Evolutionary conservation across 2,329 filamentous ascomycete species (phyloP).

Genomic region (Colletotrichum orchidophilum): DNA sequence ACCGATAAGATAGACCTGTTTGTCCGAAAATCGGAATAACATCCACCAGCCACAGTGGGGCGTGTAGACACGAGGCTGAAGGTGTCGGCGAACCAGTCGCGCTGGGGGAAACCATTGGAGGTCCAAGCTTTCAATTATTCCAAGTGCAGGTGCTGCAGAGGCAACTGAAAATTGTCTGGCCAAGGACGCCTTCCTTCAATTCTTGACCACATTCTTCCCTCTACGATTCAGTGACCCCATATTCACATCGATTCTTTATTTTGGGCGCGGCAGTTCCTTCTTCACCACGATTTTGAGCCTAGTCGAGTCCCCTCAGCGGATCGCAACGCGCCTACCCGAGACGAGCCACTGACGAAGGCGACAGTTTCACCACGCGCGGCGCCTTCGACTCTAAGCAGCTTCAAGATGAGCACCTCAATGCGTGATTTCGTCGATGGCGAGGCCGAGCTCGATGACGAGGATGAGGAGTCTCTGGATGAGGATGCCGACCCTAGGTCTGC

Average conservation of each 20-base stretch:
- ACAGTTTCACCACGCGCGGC: constrained; percentile 4
- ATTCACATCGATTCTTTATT: not conserved
- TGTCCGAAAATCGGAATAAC: constrained; percentile 1
- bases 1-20: constrained; percentile 17
- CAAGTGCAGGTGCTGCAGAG: constrained; percentile 9
- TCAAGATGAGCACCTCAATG: constrained; percentile 69
- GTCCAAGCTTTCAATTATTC: constrained; percentile 34
- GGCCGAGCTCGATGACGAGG: constrained; percentile 86
- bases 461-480: constrained; percentile 85
- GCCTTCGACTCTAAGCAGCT: not conserved
- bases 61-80: constrained; percentile 20
- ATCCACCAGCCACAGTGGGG: not conserved
- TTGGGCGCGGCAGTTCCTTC: not conserved
- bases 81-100: constrained; percentile 15
- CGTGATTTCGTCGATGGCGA: constrained; percentile 84
- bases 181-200: constrained; percentile 19
- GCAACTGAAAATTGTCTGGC: constrained; percentile 28
- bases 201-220: not conserved
- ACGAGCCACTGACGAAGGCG: not conserved
- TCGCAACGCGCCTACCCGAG: constrained; percentile 1
- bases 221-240: not conserved
- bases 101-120: constrained; percentile 4
- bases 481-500: constrained; percentile 64
- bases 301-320: not conserved
- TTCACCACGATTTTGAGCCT: not conserved